Evolutionary conservation across 352 stramenopile species (phyloP).

Genomic region (Phytophthora idaei): DNA sequence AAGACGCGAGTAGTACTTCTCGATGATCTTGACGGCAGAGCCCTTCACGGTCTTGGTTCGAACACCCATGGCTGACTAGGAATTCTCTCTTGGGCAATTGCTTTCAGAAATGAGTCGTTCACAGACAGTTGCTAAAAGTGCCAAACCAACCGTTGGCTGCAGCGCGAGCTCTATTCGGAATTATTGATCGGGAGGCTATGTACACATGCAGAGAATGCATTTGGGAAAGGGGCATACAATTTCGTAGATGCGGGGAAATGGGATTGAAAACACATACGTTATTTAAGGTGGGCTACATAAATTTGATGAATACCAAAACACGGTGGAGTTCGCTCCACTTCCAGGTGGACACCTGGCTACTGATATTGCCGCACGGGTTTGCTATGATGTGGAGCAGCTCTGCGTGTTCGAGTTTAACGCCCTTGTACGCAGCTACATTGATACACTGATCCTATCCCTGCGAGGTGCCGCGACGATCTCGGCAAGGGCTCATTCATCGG

Average conservation of each 20-base stretch:
- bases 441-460: slow-evolving; percentile 33
- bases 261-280: neutral
- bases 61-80: slow-evolving; percentile 93
- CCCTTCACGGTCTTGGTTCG: slow-evolving; percentile 99
- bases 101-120: slow-evolving; percentile 41
- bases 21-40: slow-evolving; percentile 99
- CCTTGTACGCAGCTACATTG: slow-evolving; percentile 35
- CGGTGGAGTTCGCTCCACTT: neutral
- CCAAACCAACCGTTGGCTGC: slow-evolving; percentile 26
- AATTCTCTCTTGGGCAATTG: slow-evolving; percentile 42
- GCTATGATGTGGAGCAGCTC: slow-evolving; percentile 20
- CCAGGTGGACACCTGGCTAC: slow-evolving; percentile 5
- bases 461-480: slow-evolving; percentile 9
- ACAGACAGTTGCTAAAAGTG: neutral
- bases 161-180: neutral
- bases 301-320: slow-evolving; percentile 10
- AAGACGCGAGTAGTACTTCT: slow-evolving; percentile 99
- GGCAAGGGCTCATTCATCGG: slow-evolving; percentile 44
- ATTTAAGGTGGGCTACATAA: slow-evolving; percentile 24
- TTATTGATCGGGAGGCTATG: slow-evolving; percentile 8
- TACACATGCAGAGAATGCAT: neutral
- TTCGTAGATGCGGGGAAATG: slow-evolving; percentile 22
- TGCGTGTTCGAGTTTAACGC: slow-evolving; percentile 23
- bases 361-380: neutral
- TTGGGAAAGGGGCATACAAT: slow-evolving; percentile 8